These are phyloP conservation scores for Diplotaxis tenuifolia DNA, from an alignment of 345 rosid genomes.

Conservation along the genomic window DNA sequence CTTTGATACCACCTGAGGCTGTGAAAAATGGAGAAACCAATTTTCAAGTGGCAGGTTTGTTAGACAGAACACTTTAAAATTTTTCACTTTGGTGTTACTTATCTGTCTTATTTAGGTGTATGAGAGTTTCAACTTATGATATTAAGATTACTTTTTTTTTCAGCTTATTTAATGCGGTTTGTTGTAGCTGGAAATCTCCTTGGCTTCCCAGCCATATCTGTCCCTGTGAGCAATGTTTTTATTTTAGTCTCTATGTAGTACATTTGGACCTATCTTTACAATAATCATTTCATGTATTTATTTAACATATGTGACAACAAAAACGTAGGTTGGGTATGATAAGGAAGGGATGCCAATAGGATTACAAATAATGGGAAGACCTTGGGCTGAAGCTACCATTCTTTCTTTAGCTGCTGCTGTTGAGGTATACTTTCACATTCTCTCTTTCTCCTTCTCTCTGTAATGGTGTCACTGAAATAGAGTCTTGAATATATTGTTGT, in stretches of 20 bases:
- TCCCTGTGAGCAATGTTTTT: constrained; percentile 54
- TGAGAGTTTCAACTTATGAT: background rate
- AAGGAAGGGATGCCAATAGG: constrained; percentile 87
- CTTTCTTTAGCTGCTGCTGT: constrained; percentile 66
- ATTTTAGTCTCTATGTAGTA: background rate
- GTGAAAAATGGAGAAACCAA: constrained; percentile 73
- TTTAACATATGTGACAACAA: background rate
- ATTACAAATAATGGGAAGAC: constrained; percentile 71
- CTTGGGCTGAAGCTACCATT: constrained; percentile 84
- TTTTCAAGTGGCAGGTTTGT: constrained; percentile 63
- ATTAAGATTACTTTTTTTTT: background rate
- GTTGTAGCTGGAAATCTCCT: constrained; percentile 64
- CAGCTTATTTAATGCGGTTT: constrained; percentile 80
- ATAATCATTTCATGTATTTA: background rate
- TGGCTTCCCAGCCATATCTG: constrained; percentile 79
- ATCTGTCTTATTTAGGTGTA: background rate
- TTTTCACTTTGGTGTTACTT: background rate
- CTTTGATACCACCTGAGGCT: constrained; percentile 64
- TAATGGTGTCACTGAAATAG: background rate
- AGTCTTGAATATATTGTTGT: background rate
- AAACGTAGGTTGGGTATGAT: constrained; percentile 70
- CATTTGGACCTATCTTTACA: constrained; percentile 2
- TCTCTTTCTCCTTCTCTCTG: background rate
- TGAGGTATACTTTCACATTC: constrained; percentile 46
- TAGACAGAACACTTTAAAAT: background rate